Conservation (phyloP, 129 eudicot species). For the Pulicaria dysenterica region DNA sequence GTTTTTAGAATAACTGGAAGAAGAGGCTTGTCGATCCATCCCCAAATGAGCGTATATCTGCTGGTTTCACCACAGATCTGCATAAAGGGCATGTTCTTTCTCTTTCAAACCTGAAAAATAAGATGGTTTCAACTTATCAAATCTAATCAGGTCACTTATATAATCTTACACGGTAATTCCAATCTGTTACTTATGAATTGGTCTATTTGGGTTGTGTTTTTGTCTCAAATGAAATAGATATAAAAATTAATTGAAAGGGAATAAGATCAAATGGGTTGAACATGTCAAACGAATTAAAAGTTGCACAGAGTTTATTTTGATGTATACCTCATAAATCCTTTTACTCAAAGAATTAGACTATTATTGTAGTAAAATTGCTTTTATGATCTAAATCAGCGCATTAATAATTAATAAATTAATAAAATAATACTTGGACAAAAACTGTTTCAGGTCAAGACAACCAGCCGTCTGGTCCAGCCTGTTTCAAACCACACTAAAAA, state of each 20-base stretch:
- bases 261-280: background rate
- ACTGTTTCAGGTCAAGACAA: too few relatives aligned
- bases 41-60: conserved; percentile 62
- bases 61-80: conserved; percentile 72
- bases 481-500: too few relatives aligned
- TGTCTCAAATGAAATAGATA: background rate
- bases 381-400: too few relatives aligned
- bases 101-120: conserved; percentile 65
- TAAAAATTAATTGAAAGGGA: too few relatives aligned
- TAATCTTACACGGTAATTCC: too few relatives aligned
- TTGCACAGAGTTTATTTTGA: background rate
- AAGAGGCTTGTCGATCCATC: conserved; percentile 67
- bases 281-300: background rate
- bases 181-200: too few relatives aligned
- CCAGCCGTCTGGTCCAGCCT: too few relatives aligned
- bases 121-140: background rate
- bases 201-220: background rate
- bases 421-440: too few relatives aligned
- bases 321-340: too few relatives aligned
- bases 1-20: conserved; percentile 50
- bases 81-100: conserved; percentile 79
- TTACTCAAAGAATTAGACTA: too few relatives aligned
- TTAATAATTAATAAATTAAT: too few relatives aligned
- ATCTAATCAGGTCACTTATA: background rate
- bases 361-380: too few relatives aligned